Evolutionary conservation across 805 yeast species (phyloP).

Genomic region (Ogataea wickerhamii): DNA sequence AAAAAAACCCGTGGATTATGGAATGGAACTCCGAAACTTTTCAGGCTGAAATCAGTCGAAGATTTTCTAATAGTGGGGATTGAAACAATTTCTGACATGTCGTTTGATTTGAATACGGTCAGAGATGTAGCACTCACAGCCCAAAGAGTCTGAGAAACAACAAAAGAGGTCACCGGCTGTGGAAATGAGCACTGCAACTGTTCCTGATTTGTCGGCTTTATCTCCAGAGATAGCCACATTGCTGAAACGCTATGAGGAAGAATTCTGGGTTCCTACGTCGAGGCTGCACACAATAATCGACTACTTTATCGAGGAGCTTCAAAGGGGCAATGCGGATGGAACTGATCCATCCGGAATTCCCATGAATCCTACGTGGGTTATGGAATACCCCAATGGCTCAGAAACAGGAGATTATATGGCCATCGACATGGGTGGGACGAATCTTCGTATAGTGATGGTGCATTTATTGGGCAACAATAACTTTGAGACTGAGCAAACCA

Average conservation of each 20-base stretch:
- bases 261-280: slow-evolving; percentile 41
- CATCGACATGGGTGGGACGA: slow-evolving; percentile 61
- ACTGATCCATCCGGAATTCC: slow-evolving; percentile 46
- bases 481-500: slow-evolving; percentile 85
- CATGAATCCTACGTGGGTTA: slow-evolving; percentile 59
- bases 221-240: slow-evolving; percentile 33
- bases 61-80: no score
- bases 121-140: no score
- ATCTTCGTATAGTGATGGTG: slow-evolving; percentile 53
- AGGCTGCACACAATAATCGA: slow-evolving; percentile 42
- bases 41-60: no score
- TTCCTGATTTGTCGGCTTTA: neutral
- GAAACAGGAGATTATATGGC: slow-evolving; percentile 59
- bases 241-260: slow-evolving; percentile 32
- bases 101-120: no score
- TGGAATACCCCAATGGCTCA: slow-evolving; percentile 55
- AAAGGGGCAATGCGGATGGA: slow-evolving; percentile 53
- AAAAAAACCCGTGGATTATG: no score
- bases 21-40: no score
- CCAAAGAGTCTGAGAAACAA: no score
- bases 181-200: slow-evolving; percentile 2
- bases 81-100: no score
- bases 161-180: no score
- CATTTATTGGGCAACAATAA: slow-evolving; percentile 67
- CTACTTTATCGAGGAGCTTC: slow-evolving; percentile 49